phyloP scores from a whole-genome alignment of 2,329 filamentous ascomycete genomes.

The Fonsecaea pugnacius region DNA sequence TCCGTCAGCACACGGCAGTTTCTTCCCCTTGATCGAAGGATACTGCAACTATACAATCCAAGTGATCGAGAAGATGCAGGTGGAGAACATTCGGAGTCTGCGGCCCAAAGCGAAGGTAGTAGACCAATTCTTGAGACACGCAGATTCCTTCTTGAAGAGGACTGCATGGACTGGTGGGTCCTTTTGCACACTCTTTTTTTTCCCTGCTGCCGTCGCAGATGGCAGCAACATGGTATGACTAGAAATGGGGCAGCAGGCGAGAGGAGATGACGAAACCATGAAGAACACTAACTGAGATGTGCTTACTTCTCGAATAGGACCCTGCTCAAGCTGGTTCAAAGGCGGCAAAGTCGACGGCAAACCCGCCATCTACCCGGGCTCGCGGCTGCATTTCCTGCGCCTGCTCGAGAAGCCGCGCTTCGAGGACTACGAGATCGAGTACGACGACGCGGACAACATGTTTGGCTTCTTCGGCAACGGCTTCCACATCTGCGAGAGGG shows the following conservation, averaged over 20 bases:
- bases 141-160: conserved; percentile 47
- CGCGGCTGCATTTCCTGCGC: conserved; percentile 46
- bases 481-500: conserved; percentile 40
- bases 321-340: conserved; percentile 31
- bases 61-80: conserved; percentile 38
- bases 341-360: conserved; percentile 36
- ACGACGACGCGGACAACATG: conserved; percentile 44
- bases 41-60: conserved; percentile 36
- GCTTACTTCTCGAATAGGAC: conserved; percentile 14
- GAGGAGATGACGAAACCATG: too few species aligned
- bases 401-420: conserved; percentile 45
- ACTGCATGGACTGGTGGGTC: conserved; percentile 30
- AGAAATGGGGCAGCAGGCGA: too few species aligned
- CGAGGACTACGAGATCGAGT: conserved; percentile 51
- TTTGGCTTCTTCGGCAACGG: conserved; percentile 52
- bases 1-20: conserved; percentile 39
- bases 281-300: too few species aligned
- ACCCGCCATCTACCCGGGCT: conserved; percentile 48
- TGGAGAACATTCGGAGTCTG: conserved; percentile 32
- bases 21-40: conserved; percentile 38
- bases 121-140: conserved; percentile 46
- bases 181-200: background rate
- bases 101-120: conserved; percentile 34
- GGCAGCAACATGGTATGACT: background rate
- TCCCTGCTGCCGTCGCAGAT: background rate